Conservation (phyloP, 176 grass and related monocot genomes). For the Alopecurus myosuroides region DNA sequence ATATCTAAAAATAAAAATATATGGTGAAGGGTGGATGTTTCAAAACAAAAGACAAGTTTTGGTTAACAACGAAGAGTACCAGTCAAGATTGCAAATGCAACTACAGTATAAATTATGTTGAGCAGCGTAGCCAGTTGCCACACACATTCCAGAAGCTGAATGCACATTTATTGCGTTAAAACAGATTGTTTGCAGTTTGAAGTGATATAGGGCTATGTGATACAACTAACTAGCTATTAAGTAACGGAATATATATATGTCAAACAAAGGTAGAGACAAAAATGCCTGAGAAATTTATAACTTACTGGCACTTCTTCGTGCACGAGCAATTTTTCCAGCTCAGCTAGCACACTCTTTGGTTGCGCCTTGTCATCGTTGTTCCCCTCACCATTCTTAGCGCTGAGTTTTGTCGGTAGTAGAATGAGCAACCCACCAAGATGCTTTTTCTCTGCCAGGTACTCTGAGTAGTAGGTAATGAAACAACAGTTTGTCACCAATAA, state of each 20-base stretch:
- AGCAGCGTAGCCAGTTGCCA: background rate
- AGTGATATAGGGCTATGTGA: background rate
- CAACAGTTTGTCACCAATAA: background rate
- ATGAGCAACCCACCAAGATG: slow-evolving; percentile 79
- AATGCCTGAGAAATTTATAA: background rate
- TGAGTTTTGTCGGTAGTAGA: slow-evolving; percentile 69
- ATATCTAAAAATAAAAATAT: background rate
- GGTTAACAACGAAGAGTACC: background rate
- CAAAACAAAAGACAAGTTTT: background rate
- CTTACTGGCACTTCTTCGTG: slow-evolving; percentile 74
- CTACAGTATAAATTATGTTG: background rate
- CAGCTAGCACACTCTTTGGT: slow-evolving; percentile 44
- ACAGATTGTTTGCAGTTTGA: background rate
- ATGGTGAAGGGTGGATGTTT: background rate
- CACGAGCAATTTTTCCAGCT: slow-evolving; percentile 79
- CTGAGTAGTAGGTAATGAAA: slow-evolving; percentile 32
- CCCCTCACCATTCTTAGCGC: slow-evolving; percentile 20
- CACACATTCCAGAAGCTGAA: background rate
- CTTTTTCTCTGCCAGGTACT: slow-evolving; percentile 73
- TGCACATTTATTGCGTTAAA: background rate
- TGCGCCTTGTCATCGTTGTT: slow-evolving; percentile 25
- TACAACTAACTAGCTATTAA: background rate
- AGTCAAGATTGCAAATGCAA: slow-evolving; percentile 1
- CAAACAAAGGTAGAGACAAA: background rate
- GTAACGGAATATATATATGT: background rate